A percentile compares a stretch with the other conserved stretches of the same genome.
Evolutionary conservation across 441 rosid genomes (phyloP).

Genomic region (Croton laevigatus): DNA sequence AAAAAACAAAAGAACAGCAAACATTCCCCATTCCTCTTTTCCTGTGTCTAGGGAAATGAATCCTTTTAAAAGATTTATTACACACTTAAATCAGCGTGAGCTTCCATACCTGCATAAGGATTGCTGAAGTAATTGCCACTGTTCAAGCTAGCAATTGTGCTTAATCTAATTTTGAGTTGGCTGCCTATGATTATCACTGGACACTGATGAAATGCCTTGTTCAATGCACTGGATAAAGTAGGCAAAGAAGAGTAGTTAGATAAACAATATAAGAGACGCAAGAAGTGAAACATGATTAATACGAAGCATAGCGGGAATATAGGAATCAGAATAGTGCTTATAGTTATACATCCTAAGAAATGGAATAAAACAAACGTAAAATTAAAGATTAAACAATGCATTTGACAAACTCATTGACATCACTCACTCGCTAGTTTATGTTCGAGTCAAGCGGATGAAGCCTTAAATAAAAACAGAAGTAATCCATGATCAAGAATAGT

Average conservation of each 20-base stretch:
- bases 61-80: constrained; percentile 1
- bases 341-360: not conserved
- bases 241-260: constrained; percentile 14
- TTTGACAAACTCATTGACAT: not conserved
- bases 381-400: not conserved
- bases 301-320: constrained; percentile 1
- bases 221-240: constrained; percentile 55
- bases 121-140: constrained; percentile 27
- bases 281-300: constrained; percentile 9
- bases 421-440: not conserved
- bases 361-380: not conserved
- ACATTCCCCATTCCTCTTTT: not conserved
- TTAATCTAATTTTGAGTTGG: constrained; percentile 32
- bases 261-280: not conserved
- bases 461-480: not conserved
- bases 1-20: too few species aligned
- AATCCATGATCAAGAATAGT: too few species aligned
- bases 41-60: not conserved
- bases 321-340: not conserved
- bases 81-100: not conserved
- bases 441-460: not conserved
- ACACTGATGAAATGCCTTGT: constrained; percentile 48
- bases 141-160: constrained; percentile 21
- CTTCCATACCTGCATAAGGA: not conserved
- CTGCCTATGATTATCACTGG: constrained; percentile 31